phyloP scores from a whole-genome alignment of 768 basidiomycete species.

The Hirschioporus abietinus region DNA sequence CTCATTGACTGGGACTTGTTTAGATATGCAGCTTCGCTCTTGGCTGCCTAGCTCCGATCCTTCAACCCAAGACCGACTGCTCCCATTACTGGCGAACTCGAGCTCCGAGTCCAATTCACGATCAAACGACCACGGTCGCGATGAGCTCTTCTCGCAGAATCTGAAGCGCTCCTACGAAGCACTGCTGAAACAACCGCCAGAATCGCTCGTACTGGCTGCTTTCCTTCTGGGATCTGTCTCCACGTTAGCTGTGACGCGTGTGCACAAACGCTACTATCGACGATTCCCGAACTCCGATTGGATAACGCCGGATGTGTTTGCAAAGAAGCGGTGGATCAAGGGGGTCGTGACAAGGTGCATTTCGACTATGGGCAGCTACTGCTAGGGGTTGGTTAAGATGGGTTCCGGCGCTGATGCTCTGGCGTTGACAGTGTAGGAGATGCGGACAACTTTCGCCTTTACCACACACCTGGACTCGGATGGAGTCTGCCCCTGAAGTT shows the following conservation, averaged over 20 bases:
- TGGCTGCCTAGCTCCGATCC: neutral
- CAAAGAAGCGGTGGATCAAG: conserved; percentile 59
- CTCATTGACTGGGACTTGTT: no score
- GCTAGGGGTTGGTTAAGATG: neutral
- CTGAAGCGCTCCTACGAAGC: neutral
- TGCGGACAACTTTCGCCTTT: conserved; percentile 83
- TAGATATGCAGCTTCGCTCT: neutral
- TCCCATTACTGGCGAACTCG: no score
- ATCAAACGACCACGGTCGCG: no score
- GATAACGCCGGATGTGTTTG: conserved; percentile 59
- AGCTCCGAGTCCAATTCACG: no score
- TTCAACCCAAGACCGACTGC: no score
- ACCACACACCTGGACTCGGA: conserved; percentile 76
- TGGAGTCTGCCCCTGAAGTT: conserved; percentile 73
- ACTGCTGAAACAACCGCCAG: neutral
- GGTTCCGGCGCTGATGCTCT: no score
- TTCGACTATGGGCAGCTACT: neutral
- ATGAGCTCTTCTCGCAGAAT: neutral
- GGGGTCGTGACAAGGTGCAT: conserved; percentile 76
- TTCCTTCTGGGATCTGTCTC: conserved; percentile 26
- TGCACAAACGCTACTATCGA: conserved; percentile 48
- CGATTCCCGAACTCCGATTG: conserved; percentile 64
- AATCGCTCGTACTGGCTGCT: conserved; percentile 23
- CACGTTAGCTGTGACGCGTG: conserved; percentile 18
- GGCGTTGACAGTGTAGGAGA: conserved; percentile 75